Base-by-base conservation (phyloP, 495 filamentous ascomycete genomes). In the Daldinia vernicosa region DNA sequence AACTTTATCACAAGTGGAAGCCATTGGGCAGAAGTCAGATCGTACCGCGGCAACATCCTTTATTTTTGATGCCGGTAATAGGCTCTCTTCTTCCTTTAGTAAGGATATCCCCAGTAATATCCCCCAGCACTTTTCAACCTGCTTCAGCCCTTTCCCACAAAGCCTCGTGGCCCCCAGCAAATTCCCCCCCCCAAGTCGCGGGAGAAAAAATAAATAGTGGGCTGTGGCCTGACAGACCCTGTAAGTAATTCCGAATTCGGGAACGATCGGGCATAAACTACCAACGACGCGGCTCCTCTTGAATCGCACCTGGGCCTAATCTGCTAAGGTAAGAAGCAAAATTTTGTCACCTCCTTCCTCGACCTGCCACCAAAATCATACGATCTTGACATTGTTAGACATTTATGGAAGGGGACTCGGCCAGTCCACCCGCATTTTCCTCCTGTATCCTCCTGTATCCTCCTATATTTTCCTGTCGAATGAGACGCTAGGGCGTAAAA, bases 151-250 rank as follows among this genome's bases (percentile, higher is more conserved):
- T 71, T 63, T 67, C 53, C 53, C 52, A 47, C 58, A 55, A 67
- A 67, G 69, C 64, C 70, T 72, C 45, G 59, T 52, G 60, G 43
- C 43, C 43, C 43, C 43, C 43, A 47, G 43, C 43, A 47, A 11
- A 47, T 17, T 19, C 43, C 35, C 30, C 30, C 55, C 55, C 45
- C 51, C 55, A 37, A 37, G 60, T 56, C 39, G 28, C 55, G 57
- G 58, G 27, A 43, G 33, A 61, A 63, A 66, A 66, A 74, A 74
- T 39, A 74, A 74, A 74, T 50, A 74, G 71, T 74, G 71, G 71
- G 66, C 35, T 63, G 66, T 74, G 71, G 71, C 67, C 57, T 74
- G 71, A 74, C 67, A 58, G 12, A 39, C 61, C 71, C 71, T 67
- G 67, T 72, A 68, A 72, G 65, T 55, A 14, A 60, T 69, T 65